Base-by-base conservation (phyloP, 1,139 yeast species). In the Zygosaccharomyces pseudobailii region DNA sequence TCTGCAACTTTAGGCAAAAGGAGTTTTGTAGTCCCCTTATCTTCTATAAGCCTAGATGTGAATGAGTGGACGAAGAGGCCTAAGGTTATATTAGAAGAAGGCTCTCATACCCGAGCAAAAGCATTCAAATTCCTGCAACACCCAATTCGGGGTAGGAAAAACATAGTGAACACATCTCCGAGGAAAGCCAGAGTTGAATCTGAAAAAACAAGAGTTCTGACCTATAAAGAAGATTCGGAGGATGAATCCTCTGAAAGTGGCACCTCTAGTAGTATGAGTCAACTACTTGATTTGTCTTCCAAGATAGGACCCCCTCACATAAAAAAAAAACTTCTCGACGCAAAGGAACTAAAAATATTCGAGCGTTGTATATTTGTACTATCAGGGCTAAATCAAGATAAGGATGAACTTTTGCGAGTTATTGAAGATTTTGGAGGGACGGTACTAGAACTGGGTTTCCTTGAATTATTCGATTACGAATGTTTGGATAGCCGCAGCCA, bases 361-460 rank as follows among this genome's bases (percentile, higher is more conserved):
- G 50, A 61, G 3, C 63, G 63, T 1, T 75, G 79, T 46, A 46
- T 74, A 0, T 76, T 76, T 55, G 68, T 73, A 7, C 54, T 75
- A 10, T 72, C 78, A 3, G 71, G 72, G 10, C 47, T 61, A 22
- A 54, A 51, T 22, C 74, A 71, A 10, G 67, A 66, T 5, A 68
- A 72, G 23, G 72, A 74, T 43, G 65, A 63, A 23, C 38, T 58
- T 3, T 22, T 32, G 3, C 54, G 59, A 1, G 36, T 69, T 13
- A 80, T 81, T 8, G 65, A 62, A 38, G 48, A 56, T 0, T 71
- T 80, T 53, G 87, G 86, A 0, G 90, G 88, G 0, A 60, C 65
- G 4, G 65, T 83, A 5, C 53, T 78, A 9, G 78, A 74, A 8
- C 6, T 21, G n/a, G 59, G 74, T 65, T 71, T 81, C 46, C 70